Base-by-base conservation (phyloP, 345 rosid species). In the Dipteronia sinensis region DNA sequence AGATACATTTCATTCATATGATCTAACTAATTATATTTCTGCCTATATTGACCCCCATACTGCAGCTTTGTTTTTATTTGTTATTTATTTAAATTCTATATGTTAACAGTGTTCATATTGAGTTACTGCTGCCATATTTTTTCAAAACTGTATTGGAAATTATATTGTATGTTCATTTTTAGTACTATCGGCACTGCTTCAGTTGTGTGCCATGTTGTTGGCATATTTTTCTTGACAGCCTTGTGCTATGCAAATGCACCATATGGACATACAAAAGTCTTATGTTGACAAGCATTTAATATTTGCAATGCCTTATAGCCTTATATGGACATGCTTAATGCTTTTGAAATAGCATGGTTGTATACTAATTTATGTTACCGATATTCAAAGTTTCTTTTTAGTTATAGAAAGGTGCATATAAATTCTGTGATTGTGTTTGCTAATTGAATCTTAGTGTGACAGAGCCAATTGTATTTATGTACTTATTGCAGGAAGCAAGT, bases 401-500 rank as follows among this genome's bases (percentile, higher is more conserved):
- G 19, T 3, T 55, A 3, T 29, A 11, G 1, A 42, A 61, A 19
- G 13, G 59, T 31, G 7, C 20, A 7, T 29, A 7, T 67, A 63
- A 16, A 31, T 7, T 15, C 19, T 17, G 34, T 61, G 34, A 23
- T 66, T 49, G 38, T 73, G 16, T 31, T 67, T 69, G 25, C 49
- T 76, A 53, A 49, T 76, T 67, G 63, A 66, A 71, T 74, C 31
- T 42, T 77, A 59, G 9, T 27, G 11, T 51, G 12, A 69, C 62
- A 20, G 34, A 73, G 64, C 51, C 70, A 56, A 53, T 31, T 51
- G 4, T 29, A 20, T 78, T 59, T n/a, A 23, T 69, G 38, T n/a
- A 25, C 62, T 25, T 63, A 55, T 66, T 78, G 55, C 89, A 93
- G 98, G 90, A 87, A 84, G 99, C 99, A 72, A 87, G 85, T 53